Evolutionary conservation across 371 early-diverging fungal species (phyloP), one percentile per base, ranked within the genome.

Genomic region (Circinella umbellata): DNA sequence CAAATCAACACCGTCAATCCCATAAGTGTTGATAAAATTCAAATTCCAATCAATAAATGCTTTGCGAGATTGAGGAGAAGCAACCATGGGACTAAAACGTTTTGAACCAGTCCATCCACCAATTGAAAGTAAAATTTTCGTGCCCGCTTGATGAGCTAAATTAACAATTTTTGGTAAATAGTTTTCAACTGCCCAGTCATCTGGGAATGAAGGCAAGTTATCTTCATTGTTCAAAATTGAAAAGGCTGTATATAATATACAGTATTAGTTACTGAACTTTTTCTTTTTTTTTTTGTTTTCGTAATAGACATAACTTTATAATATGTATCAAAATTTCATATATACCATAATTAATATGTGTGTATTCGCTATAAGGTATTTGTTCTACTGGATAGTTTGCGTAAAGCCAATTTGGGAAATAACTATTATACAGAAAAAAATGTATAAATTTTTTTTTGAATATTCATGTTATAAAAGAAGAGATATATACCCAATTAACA

Each of bases 91-190:
- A 5, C 89, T 88, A 76, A 93, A 91, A 17, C 73, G 71, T 55
- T 87, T 73, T 13, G 91, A 90, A n/a, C 91, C 92, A 63, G 89
- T 90, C 91, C 93, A 94, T 3, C 94, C 94, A 53, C 94, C 94
- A 14, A 94, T 79, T 6, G 93, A 91, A 35, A 91, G 75, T 27
- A 90, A 70, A 35, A 92, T 88, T 64, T 90, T 91, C 64, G 90
- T 87, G n/a, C 82, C 75, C 5, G 73, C 79, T 8, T 79, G 80
- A 61, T 89, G 84, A n/a, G 89, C 89, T 13, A 84, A 57, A 1
- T 70, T 48, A 34, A 86, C 83, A 4, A 88, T 59, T n/a, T 78
- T 78, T 4, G 80, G 84, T 55, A 89, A 72, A 38, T 65, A 68
- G 27, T 70, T 54, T 57, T 82, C 76, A 4, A 81, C 76, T 0